Base-by-base conservation (phyloP, 495 filamentous ascomycete species). In the Mycothermus thermophilus region DNA sequence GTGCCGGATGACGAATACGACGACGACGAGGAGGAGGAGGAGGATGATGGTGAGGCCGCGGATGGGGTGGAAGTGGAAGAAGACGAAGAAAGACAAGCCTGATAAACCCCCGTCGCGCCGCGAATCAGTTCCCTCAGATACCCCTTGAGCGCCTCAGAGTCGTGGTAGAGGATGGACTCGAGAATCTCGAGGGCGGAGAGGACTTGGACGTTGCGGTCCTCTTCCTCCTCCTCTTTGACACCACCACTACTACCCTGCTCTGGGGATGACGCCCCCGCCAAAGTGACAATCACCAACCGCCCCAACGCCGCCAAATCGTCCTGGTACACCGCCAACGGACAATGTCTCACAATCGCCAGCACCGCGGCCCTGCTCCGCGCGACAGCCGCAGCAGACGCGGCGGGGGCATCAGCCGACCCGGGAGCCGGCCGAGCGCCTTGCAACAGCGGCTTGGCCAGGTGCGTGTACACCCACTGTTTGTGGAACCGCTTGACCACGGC, bases 311-410 rank as follows among this genome's bases (percentile, higher is more conserved):
- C 43, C 1, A 52, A 30, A 24, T 66, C 62, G 13, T 58, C 55
- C 14, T 63, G 47, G 36, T 61, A 69, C 4, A 61, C 47, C n/a
- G 44, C 40, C 28, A 57, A 62, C 3, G 49, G 48, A 14, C 62
- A 51, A 44, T 65, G 52, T n/a, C n/a, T n/a, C n/a, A n/a, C n/a
- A n/a, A n/a, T n/a, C n/a, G n/a, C n/a, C n/a, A n/a, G n/a, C n/a
- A n/a, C n/a, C n/a, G n/a, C n/a, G n/a, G n/a, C n/a, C n/a, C n/a
- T n/a, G n/a, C n/a, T n/a, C n/a, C n/a, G n/a, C n/a, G n/a, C n/a
- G n/a, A n/a, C n/a, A n/a, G n/a, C n/a, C n/a, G n/a, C n/a, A n/a
- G n/a, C n/a, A 1, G 44, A 38, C 3, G 55, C 46, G 2, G 49
- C 28, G 8, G 19, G 16, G 9, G 39, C 18, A 17, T 40, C 27